Base-by-base conservation (phyloP, 306 rosid species). In the Purshia tridentata region DNA sequence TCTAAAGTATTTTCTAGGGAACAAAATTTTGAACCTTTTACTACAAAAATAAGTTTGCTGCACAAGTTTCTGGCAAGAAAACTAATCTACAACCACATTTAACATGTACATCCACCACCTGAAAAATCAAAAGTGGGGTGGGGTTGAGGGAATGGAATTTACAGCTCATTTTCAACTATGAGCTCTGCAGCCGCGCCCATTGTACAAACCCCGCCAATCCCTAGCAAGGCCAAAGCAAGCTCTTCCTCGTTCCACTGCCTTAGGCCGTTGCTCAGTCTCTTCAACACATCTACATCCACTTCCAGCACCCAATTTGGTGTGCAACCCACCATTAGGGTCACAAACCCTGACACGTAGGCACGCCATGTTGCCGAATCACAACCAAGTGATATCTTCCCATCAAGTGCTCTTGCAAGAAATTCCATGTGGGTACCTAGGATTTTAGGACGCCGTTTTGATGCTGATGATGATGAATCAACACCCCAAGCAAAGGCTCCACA, bases 401-500 rank as follows among this genome's bases (percentile, higher is more conserved):
- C 92, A 41, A 91, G 89, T 56, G 92, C 97, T 76, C 96, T 85
- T 4, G 98, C 98, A n/a, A 94, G 85, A 83, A 94, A 94, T 78
- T 91, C 88, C 92, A 94, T 82, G 80, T 94, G 98, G 68, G 69
- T 77, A 13, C 88, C 88, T 23, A 94, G 84, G 81, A 91, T 83
- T 62, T 88, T 90, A 8, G 86, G 96, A 58, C 96, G 97, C 6
- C 97, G 80, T 74, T 85, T 91, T 48, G 99, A 88, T 63, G 90
- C 92, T 6, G 91, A 77, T 18, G 97, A 87, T 63, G 91, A 85
- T 46, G 96, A 94, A 76, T 94, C 96, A 45, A 86, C 84, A 35
- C 99, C 99, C 98, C 97, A 94, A 35, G 89, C 96, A 73, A 91
- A 91, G 52, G 95, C 90, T 11, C 99, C 97, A 63, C 95, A 88